Conservation (phyloP, 176 grass and related monocot genomes). For the Juncus inflexus region DNA sequence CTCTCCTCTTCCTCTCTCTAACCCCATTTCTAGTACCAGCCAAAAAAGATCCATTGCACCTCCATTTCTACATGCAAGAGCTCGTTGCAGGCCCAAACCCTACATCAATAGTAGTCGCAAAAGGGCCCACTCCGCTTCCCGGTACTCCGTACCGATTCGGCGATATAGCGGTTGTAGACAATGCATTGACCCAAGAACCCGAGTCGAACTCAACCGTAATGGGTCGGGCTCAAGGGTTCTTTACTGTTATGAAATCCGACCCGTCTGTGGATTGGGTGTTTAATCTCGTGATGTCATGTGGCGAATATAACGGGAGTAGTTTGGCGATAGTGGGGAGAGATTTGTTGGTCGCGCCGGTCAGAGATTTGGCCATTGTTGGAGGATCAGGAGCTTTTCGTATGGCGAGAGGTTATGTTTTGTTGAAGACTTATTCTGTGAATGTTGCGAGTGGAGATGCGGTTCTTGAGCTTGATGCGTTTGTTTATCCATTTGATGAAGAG, state of each 20-base stretch:
- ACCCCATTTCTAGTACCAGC: not conserved
- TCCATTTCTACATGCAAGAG: slow-evolving; percentile 32
- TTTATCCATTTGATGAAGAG: slow-evolving; percentile 3
- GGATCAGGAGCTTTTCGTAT: slow-evolving; percentile 27
- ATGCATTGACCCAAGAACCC: slow-evolving; percentile 20
- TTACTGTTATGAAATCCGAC: slow-evolving; percentile 1
- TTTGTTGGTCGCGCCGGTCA: not conserved
- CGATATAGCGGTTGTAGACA: slow-evolving; percentile 23
- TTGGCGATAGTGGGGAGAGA: slow-evolving; percentile 9
- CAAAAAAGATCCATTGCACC: not conserved
- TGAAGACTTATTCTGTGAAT: slow-evolving; percentile 26
- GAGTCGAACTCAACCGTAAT: not conserved
- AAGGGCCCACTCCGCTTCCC: slow-evolving; percentile 5
- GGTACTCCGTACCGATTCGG: slow-evolving; percentile 21
- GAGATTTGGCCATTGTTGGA: slow-evolving; percentile 24
- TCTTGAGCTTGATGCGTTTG: slow-evolving; percentile 29
- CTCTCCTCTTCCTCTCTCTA: slow-evolving; percentile 15
- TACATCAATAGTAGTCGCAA: slow-evolving; percentile 8
- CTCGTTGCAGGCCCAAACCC: slow-evolving; percentile 8
- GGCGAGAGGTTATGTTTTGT: slow-evolving; percentile 17
- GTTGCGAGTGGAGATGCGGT: slow-evolving; percentile 14
- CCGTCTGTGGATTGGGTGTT: slow-evolving; percentile 5
- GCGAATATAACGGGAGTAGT: slow-evolving; percentile 23
- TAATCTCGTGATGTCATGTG: slow-evolving; percentile 3
- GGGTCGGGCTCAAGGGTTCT: slow-evolving; percentile 26